Conservation (phyloP, 768 basidiomycete species). For the Kwoniella pini region DNA sequence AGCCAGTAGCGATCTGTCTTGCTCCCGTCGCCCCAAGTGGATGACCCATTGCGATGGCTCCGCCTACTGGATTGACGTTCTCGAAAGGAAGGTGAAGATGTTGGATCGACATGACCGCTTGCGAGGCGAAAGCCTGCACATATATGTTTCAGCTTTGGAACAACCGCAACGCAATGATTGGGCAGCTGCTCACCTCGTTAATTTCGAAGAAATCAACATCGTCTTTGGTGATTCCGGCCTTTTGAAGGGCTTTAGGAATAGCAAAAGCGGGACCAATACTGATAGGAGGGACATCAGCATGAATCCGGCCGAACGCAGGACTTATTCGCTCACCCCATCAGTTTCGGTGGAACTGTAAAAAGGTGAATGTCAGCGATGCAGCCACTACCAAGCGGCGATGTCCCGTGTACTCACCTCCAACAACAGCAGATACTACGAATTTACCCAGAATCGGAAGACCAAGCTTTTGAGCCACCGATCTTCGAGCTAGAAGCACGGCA, state of each 20-base stretch:
- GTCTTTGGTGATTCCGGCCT: conserved; percentile 64
- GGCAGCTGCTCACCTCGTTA: conserved; percentile 62
- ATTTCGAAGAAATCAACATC: conserved; percentile 57
- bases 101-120: conserved; percentile 83
- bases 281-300: not conserved
- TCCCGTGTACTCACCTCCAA: conserved; percentile 68
- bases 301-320: not conserved
- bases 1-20: conserved; percentile 84
- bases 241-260: conserved; percentile 73
- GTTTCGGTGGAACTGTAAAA: conserved; percentile 40
- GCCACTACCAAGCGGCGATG: no score
- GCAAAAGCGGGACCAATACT: conserved; percentile 76
- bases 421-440: conserved; percentile 73
- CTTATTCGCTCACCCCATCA: conserved; percentile 48
- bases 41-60: conserved; percentile 67
- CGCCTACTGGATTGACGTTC: conserved; percentile 80
- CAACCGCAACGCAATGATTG: not conserved
- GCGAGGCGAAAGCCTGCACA: conserved; percentile 88
- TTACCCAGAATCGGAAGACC: conserved; percentile 80
- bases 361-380: no score
- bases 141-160: no score
- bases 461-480: conserved; percentile 71
- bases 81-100: conserved; percentile 64
- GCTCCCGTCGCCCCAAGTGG: conserved; percentile 66
- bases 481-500: conserved; percentile 75